phyloP scores from a whole-genome alignment of 805 yeast genomes.

The Debaryomyces tyrocola region DNA sequence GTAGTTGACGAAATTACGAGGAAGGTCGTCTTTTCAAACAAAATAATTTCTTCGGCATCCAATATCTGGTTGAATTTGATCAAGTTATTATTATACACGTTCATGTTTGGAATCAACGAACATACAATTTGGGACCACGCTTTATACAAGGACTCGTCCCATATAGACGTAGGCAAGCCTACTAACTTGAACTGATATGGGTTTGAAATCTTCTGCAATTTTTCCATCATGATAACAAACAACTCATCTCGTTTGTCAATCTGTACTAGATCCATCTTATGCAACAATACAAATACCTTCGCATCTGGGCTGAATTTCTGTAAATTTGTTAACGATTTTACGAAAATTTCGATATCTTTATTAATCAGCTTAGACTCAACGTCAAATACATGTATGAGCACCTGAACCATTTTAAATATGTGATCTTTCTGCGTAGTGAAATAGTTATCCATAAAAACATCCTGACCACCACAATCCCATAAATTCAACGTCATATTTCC shows the following conservation, averaged over 20 bases:
- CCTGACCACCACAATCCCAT: conserved; percentile 99
- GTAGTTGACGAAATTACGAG: conserved; percentile 69
- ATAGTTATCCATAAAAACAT: conserved; percentile 93
- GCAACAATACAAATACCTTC: conserved; percentile 85
- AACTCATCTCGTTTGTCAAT: conserved; percentile 81
- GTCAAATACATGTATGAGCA: conserved; percentile 92
- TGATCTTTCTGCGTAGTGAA: conserved; percentile 86
- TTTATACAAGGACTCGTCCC: conserved; percentile 94
- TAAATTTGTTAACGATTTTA: conserved; percentile 76
- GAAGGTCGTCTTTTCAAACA: conserved; percentile 93
- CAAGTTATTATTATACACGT: conserved; percentile 72
- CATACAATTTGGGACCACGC: conserved; percentile 98
- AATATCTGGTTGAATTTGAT: conserved; percentile 69
- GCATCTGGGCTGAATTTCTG: conserved; percentile 87
- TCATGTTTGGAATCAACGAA: conserved; percentile 90
- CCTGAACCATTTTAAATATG: conserved; percentile 93
- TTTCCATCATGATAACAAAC: conserved; percentile 80
- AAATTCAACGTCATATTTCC: conserved; percentile 94
- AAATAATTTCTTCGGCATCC: conserved; percentile 84
- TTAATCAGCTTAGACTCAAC: conserved; percentile 90
- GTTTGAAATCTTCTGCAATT: conserved; percentile 70
- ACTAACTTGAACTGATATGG: conserved; percentile 63
- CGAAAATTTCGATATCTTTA: conserved; percentile 90
- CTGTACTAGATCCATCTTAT: conserved; percentile 95
- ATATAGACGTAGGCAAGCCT: conserved; percentile 93